Evolutionary conservation across 345 rosid species (phyloP).

Genomic region (Brassica rapa): DNA sequence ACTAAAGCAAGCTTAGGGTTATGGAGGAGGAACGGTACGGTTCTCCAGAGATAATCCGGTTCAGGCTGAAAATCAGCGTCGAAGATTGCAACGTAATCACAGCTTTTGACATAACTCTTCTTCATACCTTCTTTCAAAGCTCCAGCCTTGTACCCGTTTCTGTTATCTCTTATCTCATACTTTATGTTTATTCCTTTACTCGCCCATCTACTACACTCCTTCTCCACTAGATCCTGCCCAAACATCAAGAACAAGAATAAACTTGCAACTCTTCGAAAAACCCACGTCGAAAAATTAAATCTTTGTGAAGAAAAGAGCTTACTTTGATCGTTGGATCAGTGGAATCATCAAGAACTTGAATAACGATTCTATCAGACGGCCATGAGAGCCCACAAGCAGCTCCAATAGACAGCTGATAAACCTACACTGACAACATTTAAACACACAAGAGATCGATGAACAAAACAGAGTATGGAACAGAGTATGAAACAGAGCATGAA

Average conservation of each 20-base stretch:
- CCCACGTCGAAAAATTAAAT: too few relatives aligned
- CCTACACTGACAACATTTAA: conserved; percentile 41
- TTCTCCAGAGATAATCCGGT: conserved; percentile 82
- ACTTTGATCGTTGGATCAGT: conserved; percentile 89
- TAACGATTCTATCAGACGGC: conserved; percentile 88
- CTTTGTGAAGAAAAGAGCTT: neutral
- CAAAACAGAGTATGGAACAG: too few relatives aligned
- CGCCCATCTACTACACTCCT: conserved; percentile 92
- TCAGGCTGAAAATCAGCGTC: conserved; percentile 99
- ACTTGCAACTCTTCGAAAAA: neutral
- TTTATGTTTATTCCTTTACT: conserved; percentile 92
- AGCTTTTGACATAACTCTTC: conserved; percentile 69
- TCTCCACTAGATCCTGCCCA: conserved; percentile 77
- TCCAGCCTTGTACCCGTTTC: conserved; percentile 93
- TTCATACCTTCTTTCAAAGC: conserved; percentile 97
- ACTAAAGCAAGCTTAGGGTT: conserved; percentile 81
- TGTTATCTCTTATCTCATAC: conserved; percentile 80
- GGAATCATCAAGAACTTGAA: conserved; percentile 95
- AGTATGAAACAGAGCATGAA: too few relatives aligned
- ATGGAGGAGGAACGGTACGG: conserved; percentile 76
- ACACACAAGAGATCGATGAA: too few relatives aligned
- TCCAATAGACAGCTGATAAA: conserved; percentile 82
- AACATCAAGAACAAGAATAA: neutral
- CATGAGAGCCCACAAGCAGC: conserved; percentile 97
- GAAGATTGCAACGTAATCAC: conserved; percentile 87